Conservation (phyloP, 1,139 yeast species). For the Wickerhamiella infanticola region DNA sequence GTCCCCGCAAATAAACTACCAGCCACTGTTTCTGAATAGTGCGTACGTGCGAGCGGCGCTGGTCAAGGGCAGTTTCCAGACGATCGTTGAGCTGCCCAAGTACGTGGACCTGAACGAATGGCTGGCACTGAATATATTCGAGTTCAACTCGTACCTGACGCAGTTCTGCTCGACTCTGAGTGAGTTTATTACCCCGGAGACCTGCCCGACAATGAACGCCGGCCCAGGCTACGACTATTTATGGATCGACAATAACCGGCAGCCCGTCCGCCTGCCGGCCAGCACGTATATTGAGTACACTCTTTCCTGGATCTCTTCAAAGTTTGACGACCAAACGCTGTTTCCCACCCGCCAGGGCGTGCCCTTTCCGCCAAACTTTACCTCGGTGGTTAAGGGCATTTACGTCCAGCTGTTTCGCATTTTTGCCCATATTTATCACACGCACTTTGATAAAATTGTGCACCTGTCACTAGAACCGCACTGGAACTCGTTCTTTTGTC, state of each 20-base stretch:
- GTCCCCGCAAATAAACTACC: not conserved
- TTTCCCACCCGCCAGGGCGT: conserved; percentile 89
- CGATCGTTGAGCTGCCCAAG: conserved; percentile 87
- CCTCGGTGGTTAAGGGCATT: conserved; percentile 71
- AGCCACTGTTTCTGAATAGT: conserved; percentile 67
- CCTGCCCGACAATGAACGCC: conserved; percentile 89
- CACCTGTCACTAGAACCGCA: conserved; percentile 91
- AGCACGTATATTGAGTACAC: conserved; percentile 85
- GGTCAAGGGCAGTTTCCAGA: conserved; percentile 93
- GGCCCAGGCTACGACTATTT: conserved; percentile 83
- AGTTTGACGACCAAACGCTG: conserved; percentile 72
- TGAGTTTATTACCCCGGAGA: conserved; percentile 79
- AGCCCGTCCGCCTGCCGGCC: conserved; percentile 80
- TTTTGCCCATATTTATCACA: conserved; percentile 91
- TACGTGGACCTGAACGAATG: conserved; percentile 92
- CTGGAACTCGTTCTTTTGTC: conserved; percentile 97
- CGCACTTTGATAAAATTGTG: conserved; percentile 82
- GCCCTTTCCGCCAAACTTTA: conserved; percentile 78
- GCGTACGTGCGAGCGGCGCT: conserved; percentile 89
- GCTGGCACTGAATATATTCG: conserved; percentile 88
- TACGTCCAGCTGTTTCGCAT: conserved; percentile 86
- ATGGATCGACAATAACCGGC: conserved; percentile 71
- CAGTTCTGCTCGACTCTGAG: conserved; percentile 79
- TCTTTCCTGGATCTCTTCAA: conserved; percentile 75
- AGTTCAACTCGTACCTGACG: conserved; percentile 69